These are phyloP conservation scores for Lepiota brunneoincarnata DNA, from an alignment of 768 basidiomycete species.

Conservation along the genomic window DNA sequence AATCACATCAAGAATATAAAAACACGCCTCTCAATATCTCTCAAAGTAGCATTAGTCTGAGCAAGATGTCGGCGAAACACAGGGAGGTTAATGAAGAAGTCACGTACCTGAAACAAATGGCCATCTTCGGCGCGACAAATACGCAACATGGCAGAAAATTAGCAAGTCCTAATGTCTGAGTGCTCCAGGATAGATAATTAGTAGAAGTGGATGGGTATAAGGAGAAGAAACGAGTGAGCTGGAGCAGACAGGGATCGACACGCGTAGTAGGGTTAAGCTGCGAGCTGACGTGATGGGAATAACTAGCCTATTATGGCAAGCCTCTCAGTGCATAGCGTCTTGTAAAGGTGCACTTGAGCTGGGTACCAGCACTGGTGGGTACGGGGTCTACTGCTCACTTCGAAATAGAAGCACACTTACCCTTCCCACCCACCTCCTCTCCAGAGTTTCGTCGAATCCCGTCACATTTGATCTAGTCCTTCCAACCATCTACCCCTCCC, in stretches of 20 bases:
- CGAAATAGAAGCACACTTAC: no score
- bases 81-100: background rate
- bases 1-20: background rate
- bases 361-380: no score
- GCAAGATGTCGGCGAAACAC: conserved; percentile 8
- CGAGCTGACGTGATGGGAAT: conserved; percentile 13
- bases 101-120: conserved; percentile 53
- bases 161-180: background rate
- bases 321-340: background rate
- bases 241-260: background rate
- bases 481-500: conserved; percentile 19
- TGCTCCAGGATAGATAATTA: conserved; percentile 4
- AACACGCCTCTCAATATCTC: conserved; percentile 68
- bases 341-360: background rate
- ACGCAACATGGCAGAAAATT: conserved; percentile 45
- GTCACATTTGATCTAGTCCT: conserved; percentile 17
- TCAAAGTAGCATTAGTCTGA: conserved; percentile 61
- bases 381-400: no score
- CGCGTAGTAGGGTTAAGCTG: background rate
- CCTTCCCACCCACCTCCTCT: no score
- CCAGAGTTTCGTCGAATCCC: no score
- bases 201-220: conserved; percentile 3
- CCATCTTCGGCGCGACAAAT: conserved; percentile 68
- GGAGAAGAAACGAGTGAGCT: background rate
- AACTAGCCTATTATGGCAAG: background rate